A percentile compares a stretch with the other conserved stretches of the same genome.
These are phyloP conservation scores for Tausonia pullulans DNA, from an alignment of 1,284 basidiomycete genomes.

Conservation along the genomic window DNA sequence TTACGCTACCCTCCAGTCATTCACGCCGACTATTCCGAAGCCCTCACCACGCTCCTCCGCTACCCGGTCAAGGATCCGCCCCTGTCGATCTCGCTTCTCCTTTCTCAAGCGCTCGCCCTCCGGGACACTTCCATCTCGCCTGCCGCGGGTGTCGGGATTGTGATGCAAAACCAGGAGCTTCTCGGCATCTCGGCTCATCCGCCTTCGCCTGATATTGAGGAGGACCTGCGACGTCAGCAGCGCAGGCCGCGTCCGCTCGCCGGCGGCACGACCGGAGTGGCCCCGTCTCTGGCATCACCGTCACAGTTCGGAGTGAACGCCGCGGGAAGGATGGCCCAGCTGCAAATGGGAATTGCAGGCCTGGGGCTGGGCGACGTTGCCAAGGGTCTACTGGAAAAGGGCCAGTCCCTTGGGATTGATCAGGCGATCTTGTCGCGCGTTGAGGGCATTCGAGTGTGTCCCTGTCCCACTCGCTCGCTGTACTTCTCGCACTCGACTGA, in stretches of 20 bases:
- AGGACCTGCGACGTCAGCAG: slow-evolving; percentile 8
- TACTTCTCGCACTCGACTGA: neutral
- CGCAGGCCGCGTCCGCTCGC: neutral
- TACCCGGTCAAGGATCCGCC: slow-evolving; percentile 48
- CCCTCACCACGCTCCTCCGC: slow-evolving; percentile 68
- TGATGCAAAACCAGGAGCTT: slow-evolving; percentile 66
- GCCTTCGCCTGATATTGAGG: slow-evolving; percentile 26
- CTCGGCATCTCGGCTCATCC: slow-evolving; percentile 58
- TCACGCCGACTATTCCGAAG: slow-evolving; percentile 66
- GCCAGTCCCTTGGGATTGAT: slow-evolving; percentile 34
- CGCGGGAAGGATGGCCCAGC: slow-evolving; percentile 4
- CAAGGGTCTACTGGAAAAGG: slow-evolving; percentile 32
- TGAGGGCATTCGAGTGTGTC: slow-evolving; percentile 28
- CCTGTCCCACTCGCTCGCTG: too few species aligned
- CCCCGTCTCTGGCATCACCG: slow-evolving; percentile 15
- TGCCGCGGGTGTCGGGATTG: slow-evolving; percentile 57
- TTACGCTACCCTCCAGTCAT: slow-evolving; percentile 48
- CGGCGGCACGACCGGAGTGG: neutral
- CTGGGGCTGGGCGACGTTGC: slow-evolving; percentile 29
- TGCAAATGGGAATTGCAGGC: slow-evolving; percentile 15
- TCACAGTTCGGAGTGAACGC: neutral
- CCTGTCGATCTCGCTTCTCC: slow-evolving; percentile 48
- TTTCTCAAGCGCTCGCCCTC: slow-evolving; percentile 68
- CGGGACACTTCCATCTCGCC: slow-evolving; percentile 56
- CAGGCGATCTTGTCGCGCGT: slow-evolving; percentile 33